Evolutionary conservation across 225 moss, liverwort and hornwort genomes (phyloP).

Genomic region (Climacium dendroides): DNA sequence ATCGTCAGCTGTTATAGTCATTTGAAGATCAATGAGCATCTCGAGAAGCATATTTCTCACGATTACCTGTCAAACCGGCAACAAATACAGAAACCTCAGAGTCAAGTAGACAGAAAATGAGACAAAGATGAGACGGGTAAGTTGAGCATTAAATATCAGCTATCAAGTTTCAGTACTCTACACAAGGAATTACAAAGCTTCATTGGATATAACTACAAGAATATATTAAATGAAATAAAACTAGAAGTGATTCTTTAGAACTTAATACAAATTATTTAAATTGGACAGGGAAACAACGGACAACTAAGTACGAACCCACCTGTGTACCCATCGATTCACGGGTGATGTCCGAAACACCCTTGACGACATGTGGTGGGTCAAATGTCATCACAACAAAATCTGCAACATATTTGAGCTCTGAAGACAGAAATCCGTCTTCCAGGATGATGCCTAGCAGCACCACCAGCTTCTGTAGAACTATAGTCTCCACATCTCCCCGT

Average conservation of each 20-base stretch:
- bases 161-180: not conserved
- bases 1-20: slow-evolving; percentile 65
- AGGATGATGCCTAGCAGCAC: slow-evolving; percentile 72
- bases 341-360: slow-evolving; percentile 47
- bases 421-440: slow-evolving; percentile 76
- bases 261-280: not conserved
- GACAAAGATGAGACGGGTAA: not conserved
- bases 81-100: not conserved
- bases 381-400: slow-evolving; percentile 97
- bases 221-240: not conserved
- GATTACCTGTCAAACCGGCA: slow-evolving; percentile 28
- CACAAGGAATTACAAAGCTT: not conserved
- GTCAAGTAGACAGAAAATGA: not conserved
- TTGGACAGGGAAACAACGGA: not conserved
- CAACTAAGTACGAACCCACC: not conserved
- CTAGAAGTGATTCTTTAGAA: not conserved
- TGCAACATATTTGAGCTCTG: slow-evolving; percentile 86
- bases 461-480: slow-evolving; percentile 71
- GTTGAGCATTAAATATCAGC: not conserved
- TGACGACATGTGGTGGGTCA: slow-evolving; percentile 69
- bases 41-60: slow-evolving; percentile 85
- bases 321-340: slow-evolving; percentile 71
- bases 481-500: slow-evolving; percentile 70
- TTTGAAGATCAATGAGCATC: slow-evolving; percentile 92
- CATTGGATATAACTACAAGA: not conserved